phyloP scores from a whole-genome alignment of 306 rosid species.

The Castanospermum australe region DNA sequence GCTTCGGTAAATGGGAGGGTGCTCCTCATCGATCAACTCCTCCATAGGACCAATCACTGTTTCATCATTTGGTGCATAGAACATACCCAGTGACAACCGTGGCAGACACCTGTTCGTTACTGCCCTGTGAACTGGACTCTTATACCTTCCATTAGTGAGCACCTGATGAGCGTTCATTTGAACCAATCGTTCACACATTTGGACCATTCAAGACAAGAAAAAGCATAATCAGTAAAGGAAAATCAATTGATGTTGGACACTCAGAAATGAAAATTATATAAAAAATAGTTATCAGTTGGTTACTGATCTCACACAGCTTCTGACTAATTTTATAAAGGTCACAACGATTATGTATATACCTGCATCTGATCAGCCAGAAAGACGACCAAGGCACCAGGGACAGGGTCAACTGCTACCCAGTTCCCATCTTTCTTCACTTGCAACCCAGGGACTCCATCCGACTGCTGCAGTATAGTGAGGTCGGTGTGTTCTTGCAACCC shows the following conservation, averaged over 20 bases:
- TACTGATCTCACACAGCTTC: too few relatives aligned
- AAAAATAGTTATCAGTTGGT: not conserved
- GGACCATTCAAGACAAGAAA: not conserved
- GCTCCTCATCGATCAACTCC: conserved; percentile 33
- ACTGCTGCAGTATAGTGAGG: conserved; percentile 6
- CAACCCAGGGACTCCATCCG: conserved; percentile 19
- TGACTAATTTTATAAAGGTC: not conserved
- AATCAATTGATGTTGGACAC: not conserved
- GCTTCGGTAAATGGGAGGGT: conserved; percentile 29
- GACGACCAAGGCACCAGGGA: conserved; percentile 26
- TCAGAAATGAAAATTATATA: not conserved
- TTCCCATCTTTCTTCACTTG: conserved; percentile 3
- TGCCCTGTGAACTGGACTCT: conserved; percentile 44
- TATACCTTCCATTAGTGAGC: conserved; percentile 43
- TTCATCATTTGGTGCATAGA: conserved; percentile 39
- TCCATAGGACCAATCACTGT: conserved; percentile 38
- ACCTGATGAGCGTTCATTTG: conserved; percentile 11
- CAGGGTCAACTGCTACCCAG: conserved; percentile 16
- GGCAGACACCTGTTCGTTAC: conserved; percentile 29
- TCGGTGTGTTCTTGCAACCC: conserved; percentile 14
- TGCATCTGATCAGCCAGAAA: conserved; percentile 25
- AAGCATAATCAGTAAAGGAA: not conserved
- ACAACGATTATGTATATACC: not conserved
- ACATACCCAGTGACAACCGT: conserved; percentile 40
- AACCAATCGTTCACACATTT: not conserved